Evolutionary conservation across 257 asterid species (phyloP), one percentile per base, ranked within the genome.

Genomic region (Craterostigma plantagineum): DNA sequence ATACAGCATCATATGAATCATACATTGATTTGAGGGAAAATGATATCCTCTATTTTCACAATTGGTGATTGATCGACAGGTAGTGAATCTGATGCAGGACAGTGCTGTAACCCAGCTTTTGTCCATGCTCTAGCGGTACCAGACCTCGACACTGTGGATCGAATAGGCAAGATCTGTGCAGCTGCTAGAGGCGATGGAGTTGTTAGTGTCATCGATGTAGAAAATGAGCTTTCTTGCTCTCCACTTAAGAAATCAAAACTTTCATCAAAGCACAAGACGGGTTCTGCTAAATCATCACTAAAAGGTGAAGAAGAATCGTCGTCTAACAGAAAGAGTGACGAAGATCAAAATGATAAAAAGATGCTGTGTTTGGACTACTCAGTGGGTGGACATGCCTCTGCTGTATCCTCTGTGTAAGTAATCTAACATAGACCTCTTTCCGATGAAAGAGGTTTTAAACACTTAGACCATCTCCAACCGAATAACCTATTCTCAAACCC

Each of bases 121-220:
- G 70, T 83, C 60, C 96, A 90, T 51, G 76, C 76, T 34, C 45
- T 90, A 35, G 77, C 64, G 36, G 82, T 90, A 48, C 94, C 99
- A 16, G 94, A 83, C 46, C 66, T 61, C 51, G 87, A 80, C 49
- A 63, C 68, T 66, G 78, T 75, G 43, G 92, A 83, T 52, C 71
- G 56, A 35, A 51, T 77, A 18, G 96, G 79, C 51, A 90, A 80
- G 84, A 61, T 74, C 17, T 83, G 99, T 67, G 82, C 54, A 7
- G 85, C 68, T 67, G 96, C 96, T 27, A 67, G 76, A 63, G 99
- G 99, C 9, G 99, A 90, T 59, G 94, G 94, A 18, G 76, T 65
- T 57, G 77, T 83, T 64, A 73, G 56, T 71, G 55, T 90, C 33
- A 60, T 83, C 17, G 61, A 90, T 46, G 45, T 77, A 14, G 94